phyloP scores from a whole-genome alignment of 352 stramenopile species.

The Phytopythium cucurbitacearum region DNA sequence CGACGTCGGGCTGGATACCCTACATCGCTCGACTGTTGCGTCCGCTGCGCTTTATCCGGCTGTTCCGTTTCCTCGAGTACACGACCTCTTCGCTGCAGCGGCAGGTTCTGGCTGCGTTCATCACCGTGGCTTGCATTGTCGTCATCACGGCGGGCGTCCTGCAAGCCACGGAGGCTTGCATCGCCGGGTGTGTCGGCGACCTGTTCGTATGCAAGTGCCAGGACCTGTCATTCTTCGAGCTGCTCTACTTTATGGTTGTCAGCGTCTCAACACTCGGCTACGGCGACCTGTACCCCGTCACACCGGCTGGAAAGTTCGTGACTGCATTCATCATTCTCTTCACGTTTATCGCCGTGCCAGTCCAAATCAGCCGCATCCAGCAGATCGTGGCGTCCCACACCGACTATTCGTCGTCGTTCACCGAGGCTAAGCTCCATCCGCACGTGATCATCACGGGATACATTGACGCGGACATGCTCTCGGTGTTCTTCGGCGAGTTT shows the following conservation, averaged over 20 bases:
- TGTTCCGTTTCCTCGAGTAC: slow-evolving; percentile 73
- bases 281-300: slow-evolving; percentile 70
- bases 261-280: slow-evolving; percentile 85
- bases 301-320: slow-evolving; percentile 60
- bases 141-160: slow-evolving; percentile 64
- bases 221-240: slow-evolving; percentile 61
- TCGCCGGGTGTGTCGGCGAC: slow-evolving; percentile 15
- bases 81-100: slow-evolving; percentile 68
- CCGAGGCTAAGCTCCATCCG: slow-evolving; percentile 63
- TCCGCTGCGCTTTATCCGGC: slow-evolving; percentile 58
- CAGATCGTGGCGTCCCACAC: slow-evolving; percentile 76
- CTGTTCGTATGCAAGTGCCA: slow-evolving; percentile 37
- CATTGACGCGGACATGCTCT: slow-evolving; percentile 57
- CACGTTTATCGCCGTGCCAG: slow-evolving; percentile 78
- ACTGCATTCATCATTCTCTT: slow-evolving; percentile 82
- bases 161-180: slow-evolving; percentile 63
- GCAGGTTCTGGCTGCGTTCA: slow-evolving; percentile 49
- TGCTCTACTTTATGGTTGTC: slow-evolving; percentile 83
- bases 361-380: slow-evolving; percentile 74
- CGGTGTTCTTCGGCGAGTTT: slow-evolving; percentile 77
- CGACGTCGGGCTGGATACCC: background rate
- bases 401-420: slow-evolving; percentile 75
- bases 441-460: slow-evolving; percentile 74
- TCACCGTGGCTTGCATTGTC: slow-evolving; percentile 71
- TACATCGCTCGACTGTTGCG: slow-evolving; percentile 32